Evolutionary conservation across 2,329 filamentous ascomycete genomes (phyloP).

Genomic region (Zalaria obscura): DNA sequence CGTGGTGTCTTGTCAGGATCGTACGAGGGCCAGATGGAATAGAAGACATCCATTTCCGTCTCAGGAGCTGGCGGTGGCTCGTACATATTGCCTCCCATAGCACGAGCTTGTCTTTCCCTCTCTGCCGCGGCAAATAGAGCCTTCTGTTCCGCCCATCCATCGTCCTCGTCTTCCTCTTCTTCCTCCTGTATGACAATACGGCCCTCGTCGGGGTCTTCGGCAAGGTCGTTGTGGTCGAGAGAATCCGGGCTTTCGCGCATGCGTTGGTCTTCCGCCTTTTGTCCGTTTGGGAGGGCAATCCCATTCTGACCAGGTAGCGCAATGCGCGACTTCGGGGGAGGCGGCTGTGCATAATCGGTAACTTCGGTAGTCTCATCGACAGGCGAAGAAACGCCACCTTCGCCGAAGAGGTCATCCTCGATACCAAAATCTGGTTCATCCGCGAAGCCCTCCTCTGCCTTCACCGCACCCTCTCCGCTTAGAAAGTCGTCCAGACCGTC

Average conservation of each 20-base stretch:
- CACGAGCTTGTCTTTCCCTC: constrained; percentile 16
- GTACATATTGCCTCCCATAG: constrained; percentile 23
- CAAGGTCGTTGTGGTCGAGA: neutral
- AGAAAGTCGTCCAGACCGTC: constrained; percentile 5
- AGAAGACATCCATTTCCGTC: constrained; percentile 60
- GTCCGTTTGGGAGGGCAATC: neutral
- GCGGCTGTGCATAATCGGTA: neutral
- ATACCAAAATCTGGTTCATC: constrained; percentile 38
- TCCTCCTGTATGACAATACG: too few relatives aligned
- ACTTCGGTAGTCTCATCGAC: neutral
- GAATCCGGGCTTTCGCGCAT: neutral
- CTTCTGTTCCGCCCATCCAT: constrained; percentile 11
- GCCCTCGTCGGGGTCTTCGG: neutral
- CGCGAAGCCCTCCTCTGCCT: constrained; percentile 42
- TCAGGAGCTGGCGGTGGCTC: constrained; percentile 56
- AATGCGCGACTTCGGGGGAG: constrained; percentile 1
- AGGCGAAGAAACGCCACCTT: constrained; percentile 26
- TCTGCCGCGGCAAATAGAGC: constrained; percentile 13
- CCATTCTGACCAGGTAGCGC: constrained; percentile 5
- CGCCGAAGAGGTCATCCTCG: constrained; percentile 54
- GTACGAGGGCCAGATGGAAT: constrained; percentile 70
- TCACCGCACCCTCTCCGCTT: constrained; percentile 10
- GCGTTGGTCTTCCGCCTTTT: neutral
- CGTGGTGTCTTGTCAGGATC: constrained; percentile 59
- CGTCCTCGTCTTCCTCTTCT: neutral